A percentile compares a stretch with the other conserved stretches of the same genome.
These are phyloP conservation scores for Moricandia moricandioides DNA, from an alignment of 345 rosid species.

Conservation along the genomic window DNA sequence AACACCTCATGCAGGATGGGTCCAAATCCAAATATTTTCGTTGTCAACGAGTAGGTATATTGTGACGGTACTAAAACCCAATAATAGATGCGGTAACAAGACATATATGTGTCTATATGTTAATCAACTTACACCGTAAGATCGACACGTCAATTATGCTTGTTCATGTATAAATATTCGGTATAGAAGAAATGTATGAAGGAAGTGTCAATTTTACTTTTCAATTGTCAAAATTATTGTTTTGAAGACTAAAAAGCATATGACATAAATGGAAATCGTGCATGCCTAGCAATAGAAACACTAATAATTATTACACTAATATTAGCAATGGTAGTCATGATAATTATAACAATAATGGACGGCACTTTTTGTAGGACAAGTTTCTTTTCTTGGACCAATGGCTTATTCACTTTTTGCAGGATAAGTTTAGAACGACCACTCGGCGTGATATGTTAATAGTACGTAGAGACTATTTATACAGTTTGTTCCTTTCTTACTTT, in stretches of 20 bases:
- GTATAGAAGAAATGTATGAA: conserved; percentile 29
- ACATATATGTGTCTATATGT: neutral
- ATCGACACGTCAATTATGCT: conserved; percentile 15
- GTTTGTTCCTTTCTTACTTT: neutral
- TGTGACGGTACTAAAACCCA: conserved; percentile 14
- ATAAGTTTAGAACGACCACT: conserved; percentile 12
- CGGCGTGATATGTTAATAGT: conserved; percentile 30
- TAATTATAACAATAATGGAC: conserved; percentile 18
- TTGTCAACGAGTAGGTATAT: conserved; percentile 4
- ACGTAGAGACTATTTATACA: neutral
- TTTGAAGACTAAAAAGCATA: conserved; percentile 22
- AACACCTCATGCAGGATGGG: neutral
- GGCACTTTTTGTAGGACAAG: neutral
- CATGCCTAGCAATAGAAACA: conserved; percentile 25
- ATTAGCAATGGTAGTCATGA: neutral
- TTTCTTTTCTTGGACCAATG: neutral
- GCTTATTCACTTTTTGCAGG: neutral
- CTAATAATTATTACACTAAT: conserved; percentile 1
- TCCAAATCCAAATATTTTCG: conserved; percentile 22
- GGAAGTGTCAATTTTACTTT: conserved; percentile 11
- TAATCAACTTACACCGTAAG: conserved; percentile 14
- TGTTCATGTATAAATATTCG: conserved; percentile 13
- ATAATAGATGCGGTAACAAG: neutral
- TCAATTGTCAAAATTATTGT: conserved; percentile 17
- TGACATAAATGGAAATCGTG: conserved; percentile 30